Conservation (phyloP, 305 asterid species). For the Fraxinus albicans region DNA sequence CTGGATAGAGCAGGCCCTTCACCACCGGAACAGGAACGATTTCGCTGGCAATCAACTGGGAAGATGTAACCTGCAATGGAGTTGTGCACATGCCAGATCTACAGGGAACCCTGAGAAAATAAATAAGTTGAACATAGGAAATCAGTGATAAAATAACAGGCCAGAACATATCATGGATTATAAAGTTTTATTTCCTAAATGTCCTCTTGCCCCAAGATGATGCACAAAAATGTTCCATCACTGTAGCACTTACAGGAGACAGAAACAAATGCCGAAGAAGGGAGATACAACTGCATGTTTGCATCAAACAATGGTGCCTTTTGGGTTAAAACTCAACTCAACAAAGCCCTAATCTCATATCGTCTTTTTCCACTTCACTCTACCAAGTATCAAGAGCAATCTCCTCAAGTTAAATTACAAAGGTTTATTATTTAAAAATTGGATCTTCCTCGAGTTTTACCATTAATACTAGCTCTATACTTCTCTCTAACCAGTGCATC, state of each 20-base stretch:
- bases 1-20: constrained; percentile 89
- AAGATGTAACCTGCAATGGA: constrained; percentile 82
- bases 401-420: neutral
- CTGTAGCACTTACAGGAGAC: neutral
- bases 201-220: neutral
- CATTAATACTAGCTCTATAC: neutral
- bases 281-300: neutral
- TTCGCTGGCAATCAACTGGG: constrained; percentile 85
- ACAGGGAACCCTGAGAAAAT: constrained; percentile 71
- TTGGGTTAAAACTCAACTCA: neutral
- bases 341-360: neutral
- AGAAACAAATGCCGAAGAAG: neutral
- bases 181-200: neutral
- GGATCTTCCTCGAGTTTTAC: neutral
- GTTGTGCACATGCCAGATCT: constrained; percentile 88
- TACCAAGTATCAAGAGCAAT: neutral
- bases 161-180: neutral
- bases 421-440: neutral
- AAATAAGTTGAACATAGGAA: neutral
- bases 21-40: constrained; percentile 79
- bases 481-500: neutral
- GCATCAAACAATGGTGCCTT: neutral
- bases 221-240: neutral
- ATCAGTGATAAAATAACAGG: constrained; percentile 3
- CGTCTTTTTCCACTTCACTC: neutral